These are phyloP conservation scores for Cyclospora cayetanensis DNA, from an alignment of 169 alveolate genomes.

Conservation along the genomic window DNA sequence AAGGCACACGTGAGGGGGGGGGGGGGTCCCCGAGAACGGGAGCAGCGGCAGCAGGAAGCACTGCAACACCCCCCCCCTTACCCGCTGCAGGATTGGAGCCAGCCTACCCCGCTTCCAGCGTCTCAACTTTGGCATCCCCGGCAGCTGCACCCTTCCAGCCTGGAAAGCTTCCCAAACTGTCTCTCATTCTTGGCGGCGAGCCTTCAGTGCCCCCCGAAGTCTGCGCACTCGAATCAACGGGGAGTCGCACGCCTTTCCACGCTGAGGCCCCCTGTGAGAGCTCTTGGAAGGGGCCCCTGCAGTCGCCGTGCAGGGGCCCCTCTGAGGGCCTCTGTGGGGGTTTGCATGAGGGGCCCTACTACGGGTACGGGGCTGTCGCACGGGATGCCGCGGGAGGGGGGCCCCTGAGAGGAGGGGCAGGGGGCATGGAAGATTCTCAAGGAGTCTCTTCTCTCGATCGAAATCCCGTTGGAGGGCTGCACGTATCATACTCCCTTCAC, in stretches of 20 bases:
- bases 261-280: not conserved
- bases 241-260: too few species aligned
- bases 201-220: not conserved
- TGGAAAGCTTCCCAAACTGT: not conserved
- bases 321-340: not conserved
- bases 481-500: too few species aligned
- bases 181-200: not conserved
- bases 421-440: too few species aligned
- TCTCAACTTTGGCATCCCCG: not conserved
- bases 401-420: too few species aligned
- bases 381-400: too few species aligned
- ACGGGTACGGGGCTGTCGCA: too few species aligned
- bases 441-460: too few species aligned
- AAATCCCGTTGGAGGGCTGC: too few species aligned
- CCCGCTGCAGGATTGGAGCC: not conserved
- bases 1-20: too few species aligned
- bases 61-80: not conserved
- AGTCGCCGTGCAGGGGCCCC: not conserved
- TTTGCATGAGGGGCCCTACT: too few species aligned
- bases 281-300: not conserved
- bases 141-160: not conserved
- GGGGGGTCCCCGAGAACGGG: too few species aligned
- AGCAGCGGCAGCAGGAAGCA: not conserved
- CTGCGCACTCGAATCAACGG: too few species aligned
- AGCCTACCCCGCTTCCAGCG: not conserved